Evolutionary conservation across 164 flowering plant genomes (phyloP).

Genomic region (Sedum album): DNA sequence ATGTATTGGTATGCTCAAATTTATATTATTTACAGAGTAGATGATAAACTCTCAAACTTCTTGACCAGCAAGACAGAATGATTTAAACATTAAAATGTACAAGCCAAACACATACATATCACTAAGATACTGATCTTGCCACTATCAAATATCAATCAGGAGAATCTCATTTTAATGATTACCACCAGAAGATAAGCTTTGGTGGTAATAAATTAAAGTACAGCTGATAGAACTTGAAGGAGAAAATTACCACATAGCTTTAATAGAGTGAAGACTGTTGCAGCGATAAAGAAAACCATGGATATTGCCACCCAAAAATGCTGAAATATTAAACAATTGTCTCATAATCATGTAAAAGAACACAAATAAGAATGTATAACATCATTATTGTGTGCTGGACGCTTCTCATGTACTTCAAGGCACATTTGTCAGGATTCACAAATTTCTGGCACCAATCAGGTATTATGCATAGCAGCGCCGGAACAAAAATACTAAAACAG

Average conservation of each 20-base stretch:
- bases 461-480: no score
- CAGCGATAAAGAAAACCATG: no score
- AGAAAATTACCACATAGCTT: slow-evolving; percentile 49
- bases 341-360: no score
- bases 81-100: neutral
- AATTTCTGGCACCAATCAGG: no score
- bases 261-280: no score
- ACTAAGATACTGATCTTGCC: neutral
- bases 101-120: neutral
- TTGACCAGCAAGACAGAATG: neutral
- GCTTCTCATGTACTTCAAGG: no score
- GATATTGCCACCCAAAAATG: slow-evolving; percentile 74
- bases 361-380: neutral
- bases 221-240: neutral
- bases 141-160: neutral
- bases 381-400: no score
- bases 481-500: no score
- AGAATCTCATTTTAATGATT: neutral
- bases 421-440: no score
- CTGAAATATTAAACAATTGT: slow-evolving; percentile 20
- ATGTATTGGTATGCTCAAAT: no score
- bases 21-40: neutral
- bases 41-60: neutral
- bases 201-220: neutral
- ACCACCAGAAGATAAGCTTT: neutral